Percentiles rank a stretch among this genome's conserved stretches.
Evolutionary conservation across 2,329 filamentous ascomycete species (phyloP).

Genomic region (Blastomyces percursus): DNA sequence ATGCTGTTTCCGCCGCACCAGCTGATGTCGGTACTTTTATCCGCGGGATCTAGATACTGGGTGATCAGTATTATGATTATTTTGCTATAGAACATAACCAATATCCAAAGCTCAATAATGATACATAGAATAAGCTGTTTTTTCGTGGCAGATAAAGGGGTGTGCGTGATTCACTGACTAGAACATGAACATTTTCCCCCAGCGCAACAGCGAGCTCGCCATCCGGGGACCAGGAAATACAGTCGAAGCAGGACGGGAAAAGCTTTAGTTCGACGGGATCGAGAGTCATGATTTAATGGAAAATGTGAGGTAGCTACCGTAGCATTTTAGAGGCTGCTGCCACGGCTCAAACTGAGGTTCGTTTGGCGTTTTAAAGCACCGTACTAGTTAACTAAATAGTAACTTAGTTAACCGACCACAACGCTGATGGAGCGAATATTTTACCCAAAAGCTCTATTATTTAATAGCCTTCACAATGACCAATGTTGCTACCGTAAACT

Average conservation of each 20-base stretch:
- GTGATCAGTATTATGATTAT: constrained; percentile 8
- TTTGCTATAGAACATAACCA: background rate
- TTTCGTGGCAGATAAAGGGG: background rate
- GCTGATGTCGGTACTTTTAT: constrained; percentile 10
- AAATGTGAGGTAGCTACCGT: background rate
- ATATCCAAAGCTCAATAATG: background rate
- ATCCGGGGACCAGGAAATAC: constrained; percentile 49
- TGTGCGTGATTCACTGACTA: constrained; percentile 29
- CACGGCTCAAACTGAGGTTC: background rate
- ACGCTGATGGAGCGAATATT: too few relatives aligned
- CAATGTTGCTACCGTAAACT: too few relatives aligned
- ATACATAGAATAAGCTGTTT: background rate
- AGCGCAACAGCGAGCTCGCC: constrained; percentile 47
- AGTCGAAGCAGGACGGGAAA: constrained; percentile 43
- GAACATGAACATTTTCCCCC: constrained; percentile 44
- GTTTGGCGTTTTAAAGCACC: background rate
- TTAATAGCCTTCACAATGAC: too few relatives aligned
- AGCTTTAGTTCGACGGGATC: constrained; percentile 30
- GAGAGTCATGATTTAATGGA: constrained; percentile 18
- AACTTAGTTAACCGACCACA: too few relatives aligned
- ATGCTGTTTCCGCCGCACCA: background rate
- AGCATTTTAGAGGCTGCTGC: background rate
- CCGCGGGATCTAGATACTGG: constrained; percentile 23
- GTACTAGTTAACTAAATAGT: too few relatives aligned
- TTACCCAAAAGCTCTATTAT: too few relatives aligned